Base-by-base conservation (phyloP, 2,329 filamentous ascomycete genomes). In the Paraphoma sp. region DNA sequence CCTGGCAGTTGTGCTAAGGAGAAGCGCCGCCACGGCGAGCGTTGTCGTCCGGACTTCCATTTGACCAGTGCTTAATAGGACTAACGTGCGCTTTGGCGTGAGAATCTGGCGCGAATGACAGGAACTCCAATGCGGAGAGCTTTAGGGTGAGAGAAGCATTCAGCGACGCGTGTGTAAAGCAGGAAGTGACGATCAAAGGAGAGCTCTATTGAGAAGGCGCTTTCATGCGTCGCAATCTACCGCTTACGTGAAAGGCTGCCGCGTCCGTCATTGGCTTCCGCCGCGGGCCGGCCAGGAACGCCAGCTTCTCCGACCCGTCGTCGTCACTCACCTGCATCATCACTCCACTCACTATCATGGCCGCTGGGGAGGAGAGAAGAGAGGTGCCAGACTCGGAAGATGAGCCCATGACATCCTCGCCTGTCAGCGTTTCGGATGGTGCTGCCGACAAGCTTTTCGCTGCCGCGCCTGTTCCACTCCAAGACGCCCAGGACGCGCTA, bases 381-480 rank as follows among this genome's bases (percentile, higher is more conserved):
- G 71, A 74, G 57, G 57, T 76, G 14, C 65, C 70, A 10, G 72
- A 76, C 57, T 74, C 71, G 17, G 72, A 76, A 48, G 71, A 74
- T 6, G 72, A 75, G 60, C 65, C 55, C 1, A 56, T 73, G 57
- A 65, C 65, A 50, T 74, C 70, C 45, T 71, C 72, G 50, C 71
- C 70, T 33, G 42, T 53, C 51, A 42, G 45, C 31, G 54, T 55
- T 62, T 36, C 57, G 31, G 54, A 56, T 48, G 51, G 54, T 48
- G 53, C 47, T 47, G 46, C 42, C 44, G 60, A 68, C 55, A 70
- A 72, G 64, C 65, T 65, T 69, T 62, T 28, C 41, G 47, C 62
- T 56, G 50, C 54, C 48, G 40, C 51, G 44, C 45, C 40, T 14
- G 48, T 43, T 41, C 51, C 59, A 53, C 23, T 18, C 57, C 65